phyloP scores from a whole-genome alignment of 2,329 filamentous ascomycete species.

The Aspergillus bombycis region DNA sequence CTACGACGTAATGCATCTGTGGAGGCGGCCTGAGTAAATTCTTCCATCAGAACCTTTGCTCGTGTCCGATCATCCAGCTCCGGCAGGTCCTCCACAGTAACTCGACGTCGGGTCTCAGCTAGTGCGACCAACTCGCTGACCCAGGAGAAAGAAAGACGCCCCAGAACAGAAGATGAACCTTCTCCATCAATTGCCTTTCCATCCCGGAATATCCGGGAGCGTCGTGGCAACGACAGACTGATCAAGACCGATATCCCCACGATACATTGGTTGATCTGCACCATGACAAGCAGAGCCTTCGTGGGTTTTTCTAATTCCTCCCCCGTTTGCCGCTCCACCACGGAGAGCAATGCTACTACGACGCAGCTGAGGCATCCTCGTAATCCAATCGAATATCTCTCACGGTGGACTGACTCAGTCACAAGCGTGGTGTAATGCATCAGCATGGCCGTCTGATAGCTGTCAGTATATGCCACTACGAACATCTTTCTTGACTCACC shows the following conservation, averaged over 20 bases:
- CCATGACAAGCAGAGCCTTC: background rate
- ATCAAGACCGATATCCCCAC: background rate
- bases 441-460: background rate
- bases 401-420: background rate
- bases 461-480: background rate
- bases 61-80: conserved; percentile 2
- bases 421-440: background rate
- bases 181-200: conserved; percentile 2
- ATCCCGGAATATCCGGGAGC: background rate
- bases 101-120: background rate
- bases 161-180: background rate
- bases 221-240: conserved; percentile 1
- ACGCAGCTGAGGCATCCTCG: background rate
- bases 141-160: conserved; percentile 3
- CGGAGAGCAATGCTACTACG: background rate
- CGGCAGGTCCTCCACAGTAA: background rate
- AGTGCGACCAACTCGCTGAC: background rate
- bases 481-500: background rate
- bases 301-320: background rate
- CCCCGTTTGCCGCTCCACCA: background rate
- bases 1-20: background rate
- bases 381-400: background rate
- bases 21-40: background rate
- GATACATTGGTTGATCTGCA: background rate
- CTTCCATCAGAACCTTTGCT: background rate